Evolutionary conservation across 2,329 filamentous ascomycete species (phyloP).

Genomic region (Aspergillus latus): DNA sequence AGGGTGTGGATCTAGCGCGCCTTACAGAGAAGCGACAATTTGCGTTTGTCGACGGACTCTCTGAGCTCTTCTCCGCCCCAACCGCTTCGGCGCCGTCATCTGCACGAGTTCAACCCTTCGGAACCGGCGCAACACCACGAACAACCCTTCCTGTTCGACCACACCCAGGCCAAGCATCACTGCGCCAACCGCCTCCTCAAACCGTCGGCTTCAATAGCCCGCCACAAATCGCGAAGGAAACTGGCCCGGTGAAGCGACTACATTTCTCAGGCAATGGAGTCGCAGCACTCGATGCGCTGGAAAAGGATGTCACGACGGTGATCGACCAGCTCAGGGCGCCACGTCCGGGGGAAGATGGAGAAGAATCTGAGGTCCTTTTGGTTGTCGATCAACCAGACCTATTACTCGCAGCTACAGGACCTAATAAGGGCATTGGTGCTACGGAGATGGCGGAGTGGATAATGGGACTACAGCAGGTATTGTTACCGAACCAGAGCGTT

Average conservation of each 20-base stretch:
- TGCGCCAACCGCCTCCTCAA: slow-evolving; percentile 17
- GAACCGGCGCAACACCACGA: slow-evolving; percentile 19
- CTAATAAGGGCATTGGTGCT: slow-evolving; percentile 44
- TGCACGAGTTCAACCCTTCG: slow-evolving; percentile 15
- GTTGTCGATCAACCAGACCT: slow-evolving; percentile 67
- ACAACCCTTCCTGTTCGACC: slow-evolving; percentile 31
- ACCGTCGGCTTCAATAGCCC: slow-evolving; percentile 10
- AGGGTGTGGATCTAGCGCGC: slow-evolving; percentile 71
- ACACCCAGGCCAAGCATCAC: slow-evolving; percentile 22
- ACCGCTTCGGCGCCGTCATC: slow-evolving; percentile 17
- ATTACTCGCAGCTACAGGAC: slow-evolving; percentile 59
- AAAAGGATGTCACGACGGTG: slow-evolving; percentile 36
- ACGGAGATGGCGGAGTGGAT: slow-evolving; percentile 57
- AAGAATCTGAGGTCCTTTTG: slow-evolving; percentile 51
- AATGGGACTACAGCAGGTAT: slow-evolving; percentile 63
- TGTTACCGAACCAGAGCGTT: slow-evolving; percentile 19
- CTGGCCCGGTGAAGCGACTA: slow-evolving; percentile 28
- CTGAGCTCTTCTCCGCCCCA: slow-evolving; percentile 52
- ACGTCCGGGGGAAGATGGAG: slow-evolving; percentile 20
- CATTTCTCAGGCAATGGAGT: slow-evolving; percentile 31
- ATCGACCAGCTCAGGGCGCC: slow-evolving; percentile 32
- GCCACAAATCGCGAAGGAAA: slow-evolving; percentile 19
- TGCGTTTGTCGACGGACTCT: slow-evolving; percentile 73
- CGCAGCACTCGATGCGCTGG: slow-evolving; percentile 34
- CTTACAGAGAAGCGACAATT: slow-evolving; percentile 61